Percentiles rank a stretch among this genome's conserved stretches.
Evolutionary conservation across 495 filamentous ascomycete genomes (phyloP).

Genomic region (Penicillium cataractarum): DNA sequence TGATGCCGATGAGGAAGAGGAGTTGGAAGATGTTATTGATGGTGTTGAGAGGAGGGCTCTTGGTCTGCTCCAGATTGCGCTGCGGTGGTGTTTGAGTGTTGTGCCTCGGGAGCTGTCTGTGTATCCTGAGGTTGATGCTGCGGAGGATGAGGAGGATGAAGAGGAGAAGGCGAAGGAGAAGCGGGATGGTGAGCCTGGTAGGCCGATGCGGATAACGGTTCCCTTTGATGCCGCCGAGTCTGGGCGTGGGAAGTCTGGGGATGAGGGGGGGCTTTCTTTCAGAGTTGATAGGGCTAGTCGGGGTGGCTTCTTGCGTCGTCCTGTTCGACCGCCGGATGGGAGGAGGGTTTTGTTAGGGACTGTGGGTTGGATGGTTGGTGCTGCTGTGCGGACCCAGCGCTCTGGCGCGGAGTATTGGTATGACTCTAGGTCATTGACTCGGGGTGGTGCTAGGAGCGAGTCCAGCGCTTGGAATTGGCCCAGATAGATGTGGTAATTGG

Average conservation of each 20-base stretch:
- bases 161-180: conserved; percentile 42
- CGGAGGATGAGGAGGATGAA: conserved; percentile 37
- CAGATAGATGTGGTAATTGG: conserved; percentile 71
- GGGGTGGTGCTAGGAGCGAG: conserved; percentile 52
- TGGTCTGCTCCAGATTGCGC: conserved; percentile 32
- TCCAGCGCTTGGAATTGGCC: conserved; percentile 71
- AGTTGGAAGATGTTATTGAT: conserved; percentile 19
- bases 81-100: conserved; percentile 7
- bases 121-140: conserved; percentile 14
- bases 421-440: conserved; percentile 71
- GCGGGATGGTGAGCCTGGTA: conserved; percentile 39
- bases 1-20: conserved; percentile 17
- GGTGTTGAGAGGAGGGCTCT: conserved; percentile 34
- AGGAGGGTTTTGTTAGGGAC: conserved; percentile 28
- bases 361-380: conserved; percentile 12
- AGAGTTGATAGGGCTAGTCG: conserved; percentile 28
- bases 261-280: conserved; percentile 28
- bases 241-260: conserved; percentile 31
- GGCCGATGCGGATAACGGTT: conserved; percentile 45
- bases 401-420: conserved; percentile 92
- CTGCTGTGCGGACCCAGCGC: conserved; percentile 57
- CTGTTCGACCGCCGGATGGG: conserved; percentile 54
- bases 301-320: conserved; percentile 33
- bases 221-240: conserved; percentile 43
- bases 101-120: conserved; percentile 6